Evolutionary conservation across 2,329 filamentous ascomycete species (phyloP), one percentile per base, ranked within the genome.

Genomic region (Penicillium sp.): DNA sequence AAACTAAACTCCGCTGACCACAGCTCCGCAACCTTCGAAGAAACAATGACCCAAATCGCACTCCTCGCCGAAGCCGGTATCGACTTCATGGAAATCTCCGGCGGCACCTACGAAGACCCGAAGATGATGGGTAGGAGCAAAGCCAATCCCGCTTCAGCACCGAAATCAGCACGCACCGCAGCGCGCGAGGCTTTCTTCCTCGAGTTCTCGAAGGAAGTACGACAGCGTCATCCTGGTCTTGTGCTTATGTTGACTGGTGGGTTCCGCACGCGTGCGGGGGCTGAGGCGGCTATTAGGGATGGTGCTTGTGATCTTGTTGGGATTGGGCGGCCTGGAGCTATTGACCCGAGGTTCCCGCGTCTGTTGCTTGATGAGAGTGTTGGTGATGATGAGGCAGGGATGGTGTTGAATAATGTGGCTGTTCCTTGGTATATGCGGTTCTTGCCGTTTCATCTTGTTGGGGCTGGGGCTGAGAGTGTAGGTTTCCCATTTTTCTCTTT

Each of bases 31-130:
- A 67, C 62, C n/a, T 70, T 71, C 21, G 70, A 79, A 10, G 84
- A 85, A 13, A 82, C 79, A 36, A 72, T 89, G 39, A 79, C 83
- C 55, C 86, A 89, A 66, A 75, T 87, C 10, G 5, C 78, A 76
- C 39, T 82, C 75, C 5, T 76, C 1, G 66, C 67, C 15, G 69
- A 72, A 11, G 72, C 72, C 1, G 70, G 71, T 0, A 72, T 90
- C 1, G 87, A 90, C 70, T 89, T 89, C 61, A 72, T 90, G 2
- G 87, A 91, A 70, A 80, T 90, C 27, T 85, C 81, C 19, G 88
- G 87, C 0, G 87, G 88, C 0, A 82, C 71, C 0, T 86, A 82
- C 60, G 82, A 86, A 63, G 71, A 84, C 54, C 78, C 83, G 0
- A 65, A 61, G 66, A 78, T 81, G 74, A 67, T 76, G 33, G 61